Conservation (phyloP, 768 basidiomycete species). For the Mycena amicta region DNA sequence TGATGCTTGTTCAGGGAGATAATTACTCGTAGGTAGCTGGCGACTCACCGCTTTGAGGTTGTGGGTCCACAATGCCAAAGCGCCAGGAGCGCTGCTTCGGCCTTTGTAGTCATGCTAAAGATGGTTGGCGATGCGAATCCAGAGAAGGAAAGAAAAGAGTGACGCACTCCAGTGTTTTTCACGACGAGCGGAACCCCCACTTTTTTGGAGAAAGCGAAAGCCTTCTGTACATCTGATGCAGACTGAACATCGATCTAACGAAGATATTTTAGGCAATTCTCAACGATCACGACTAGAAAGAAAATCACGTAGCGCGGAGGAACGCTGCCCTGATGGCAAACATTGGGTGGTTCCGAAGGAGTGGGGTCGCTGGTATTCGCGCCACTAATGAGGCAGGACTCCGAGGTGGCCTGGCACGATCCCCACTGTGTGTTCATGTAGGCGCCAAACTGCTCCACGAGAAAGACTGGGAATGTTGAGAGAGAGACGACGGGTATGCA, state of each 20-base stretch:
- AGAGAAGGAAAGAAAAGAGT: background rate
- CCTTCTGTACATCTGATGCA: constrained; percentile 27
- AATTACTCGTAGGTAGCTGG: background rate
- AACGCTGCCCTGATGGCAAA: constrained; percentile 28
- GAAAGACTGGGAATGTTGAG: constrained; percentile 11
- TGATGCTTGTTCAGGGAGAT: background rate
- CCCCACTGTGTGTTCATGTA: constrained; percentile 38
- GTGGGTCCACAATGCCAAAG: constrained; percentile 28
- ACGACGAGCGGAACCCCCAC: constrained; percentile 29
- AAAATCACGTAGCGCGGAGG: constrained; percentile 26
- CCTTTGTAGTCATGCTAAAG: constrained; percentile 30
- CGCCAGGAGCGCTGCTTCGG: constrained; percentile 27
- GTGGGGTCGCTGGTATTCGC: constrained; percentile 16
- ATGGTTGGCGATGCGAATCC: background rate
- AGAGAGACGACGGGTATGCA: too few relatives aligned
- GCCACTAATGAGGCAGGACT: constrained; percentile 35
- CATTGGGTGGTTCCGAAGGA: constrained; percentile 21
- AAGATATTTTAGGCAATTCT: background rate
- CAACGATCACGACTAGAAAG: background rate
- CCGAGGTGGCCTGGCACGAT: constrained; percentile 35
- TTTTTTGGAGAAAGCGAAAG: constrained; percentile 29
- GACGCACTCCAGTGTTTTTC: constrained; percentile 35
- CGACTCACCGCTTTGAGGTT: constrained; percentile 8
- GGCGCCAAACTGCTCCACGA: constrained; percentile 21
- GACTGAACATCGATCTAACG: constrained; percentile 31